Base-by-base conservation (phyloP, 331 rosid species). In the Arachis monticola region DNA sequence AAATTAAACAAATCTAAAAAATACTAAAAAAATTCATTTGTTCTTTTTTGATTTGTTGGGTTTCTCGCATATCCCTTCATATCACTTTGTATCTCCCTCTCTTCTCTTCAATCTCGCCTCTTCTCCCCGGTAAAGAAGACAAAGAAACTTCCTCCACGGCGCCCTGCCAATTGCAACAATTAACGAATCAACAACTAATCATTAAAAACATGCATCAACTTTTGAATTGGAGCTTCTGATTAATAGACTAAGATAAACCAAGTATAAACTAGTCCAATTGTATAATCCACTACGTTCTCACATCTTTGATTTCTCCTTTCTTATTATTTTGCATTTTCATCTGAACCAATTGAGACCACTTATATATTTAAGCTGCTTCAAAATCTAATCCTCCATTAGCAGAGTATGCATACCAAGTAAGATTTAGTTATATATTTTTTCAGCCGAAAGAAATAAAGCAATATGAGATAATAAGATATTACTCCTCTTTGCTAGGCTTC, bases 181-280 rank as follows among this genome's bases (percentile, higher is more conserved):
- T 10, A 64, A 45, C 52, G 22, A 57, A 56, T 55, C 17, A 79
- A 32, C 11, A 8, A 64, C 57, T 60, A 67, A 55, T 38, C 27
- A 0, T 14, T 60, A 53, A 78, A 10, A 56, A 35, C 35, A 70
- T 14, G 62, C 35, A 62, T 52, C 1, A 38, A 56, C 30, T n/a
- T 64, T 12, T 40, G 55, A 35, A 59, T 30, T 57, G 69, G 69
- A 11, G 59, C 31, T 40, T 38, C 52, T 1, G 12, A 59, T 72
- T 67, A 41, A 73, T 65, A 66, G 51, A 67, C 44, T 22, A 22
- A 22, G 60, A 72, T 52, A 30, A 30, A 56, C 59, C 4, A 0
- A 11, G 7, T 41, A 44, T 67, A 51, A 67, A 60, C 67, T 53
- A 44, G 45, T 61, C 80, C 70, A 74, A 60, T 59, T 74, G 74